Percentiles rank a stretch among this genome's conserved stretches.
These are phyloP conservation scores for Knoxdaviesia proteae DNA, from an alignment of 2,329 filamentous ascomycete species.

Conservation along the genomic window DNA sequence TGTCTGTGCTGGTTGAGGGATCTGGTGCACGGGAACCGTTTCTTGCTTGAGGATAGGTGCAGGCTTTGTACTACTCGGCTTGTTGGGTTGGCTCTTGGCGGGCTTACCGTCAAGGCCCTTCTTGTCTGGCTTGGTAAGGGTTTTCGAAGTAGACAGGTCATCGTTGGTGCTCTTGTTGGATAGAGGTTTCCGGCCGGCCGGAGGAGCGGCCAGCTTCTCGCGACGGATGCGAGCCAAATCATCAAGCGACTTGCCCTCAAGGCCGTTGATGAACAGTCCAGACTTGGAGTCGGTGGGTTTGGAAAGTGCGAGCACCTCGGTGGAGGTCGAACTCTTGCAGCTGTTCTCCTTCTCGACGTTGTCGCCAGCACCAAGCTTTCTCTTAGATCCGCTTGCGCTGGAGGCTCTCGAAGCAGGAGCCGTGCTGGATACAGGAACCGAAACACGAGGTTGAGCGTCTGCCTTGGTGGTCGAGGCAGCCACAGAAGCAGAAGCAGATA, in stretches of 20 bases:
- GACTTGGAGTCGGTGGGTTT: background rate
- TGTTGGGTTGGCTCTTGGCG: background rate
- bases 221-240: slow-evolving; percentile 21
- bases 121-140: background rate
- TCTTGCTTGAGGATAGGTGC: no score
- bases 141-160: slow-evolving; percentile 17
- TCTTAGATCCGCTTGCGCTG: slow-evolving; percentile 23
- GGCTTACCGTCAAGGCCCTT: background rate
- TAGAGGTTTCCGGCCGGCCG: slow-evolving; percentile 20
- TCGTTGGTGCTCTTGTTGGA: slow-evolving; percentile 39
- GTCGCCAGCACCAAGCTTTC: slow-evolving; percentile 34
- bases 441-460: no score
- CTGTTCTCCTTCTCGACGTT: slow-evolving; percentile 20
- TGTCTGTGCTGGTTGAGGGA: background rate
- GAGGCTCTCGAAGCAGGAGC: no score
- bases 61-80: no score
- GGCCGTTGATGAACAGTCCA: background rate
- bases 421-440: no score
- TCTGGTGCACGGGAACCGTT: no score
- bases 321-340: background rate
- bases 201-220: slow-evolving; percentile 8
- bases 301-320: background rate
- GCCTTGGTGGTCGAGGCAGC: no score
- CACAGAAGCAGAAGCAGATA: no score
- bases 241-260: slow-evolving; percentile 21